phyloP scores from a whole-genome alignment of 352 stramenopile genomes.

The Aphanomyces euteiches region DNA sequence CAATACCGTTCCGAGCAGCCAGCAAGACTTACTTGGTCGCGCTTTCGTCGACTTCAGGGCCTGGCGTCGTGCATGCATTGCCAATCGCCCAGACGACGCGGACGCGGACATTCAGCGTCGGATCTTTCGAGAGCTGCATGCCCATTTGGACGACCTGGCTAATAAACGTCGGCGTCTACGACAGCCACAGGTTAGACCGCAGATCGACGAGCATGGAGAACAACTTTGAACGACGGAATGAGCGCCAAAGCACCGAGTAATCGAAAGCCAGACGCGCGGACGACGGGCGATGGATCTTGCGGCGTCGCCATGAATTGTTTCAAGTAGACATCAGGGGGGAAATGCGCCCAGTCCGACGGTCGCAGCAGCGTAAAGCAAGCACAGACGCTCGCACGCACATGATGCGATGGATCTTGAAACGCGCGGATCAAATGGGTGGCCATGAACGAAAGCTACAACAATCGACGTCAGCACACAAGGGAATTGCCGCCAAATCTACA shows the following conservation, averaged over 20 bases:
- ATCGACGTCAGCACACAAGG: not conserved
- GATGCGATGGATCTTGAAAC: conserved; percentile 81
- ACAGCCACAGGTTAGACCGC: not conserved
- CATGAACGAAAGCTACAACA: conserved; percentile 53
- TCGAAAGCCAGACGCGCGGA: conserved; percentile 72
- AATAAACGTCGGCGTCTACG: conserved; percentile 52
- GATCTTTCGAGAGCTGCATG: conserved; percentile 64
- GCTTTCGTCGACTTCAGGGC: conserved; percentile 40
- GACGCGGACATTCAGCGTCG: conserved; percentile 81
- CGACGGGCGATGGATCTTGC: conserved; percentile 71
- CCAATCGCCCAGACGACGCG: conserved; percentile 77
- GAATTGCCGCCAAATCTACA: conserved; percentile 31
- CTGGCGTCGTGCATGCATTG: conserved; percentile 80
- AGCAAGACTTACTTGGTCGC: conserved; percentile 10
- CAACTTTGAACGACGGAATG: conserved; percentile 59
- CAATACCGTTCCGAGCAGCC: not conserved
- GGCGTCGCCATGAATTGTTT: conserved; percentile 72
- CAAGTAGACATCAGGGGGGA: conserved; percentile 60
- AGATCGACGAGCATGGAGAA: not conserved
- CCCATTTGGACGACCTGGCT: conserved; percentile 54
- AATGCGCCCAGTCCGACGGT: conserved; percentile 54
- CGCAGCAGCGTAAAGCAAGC: conserved; percentile 81
- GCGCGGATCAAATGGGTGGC: conserved; percentile 70
- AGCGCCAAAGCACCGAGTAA: conserved; percentile 73
- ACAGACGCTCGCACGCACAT: conserved; percentile 83